phyloP scores from a whole-genome alignment of 805 yeast genomes.

The Candida sithepensis region DNA sequence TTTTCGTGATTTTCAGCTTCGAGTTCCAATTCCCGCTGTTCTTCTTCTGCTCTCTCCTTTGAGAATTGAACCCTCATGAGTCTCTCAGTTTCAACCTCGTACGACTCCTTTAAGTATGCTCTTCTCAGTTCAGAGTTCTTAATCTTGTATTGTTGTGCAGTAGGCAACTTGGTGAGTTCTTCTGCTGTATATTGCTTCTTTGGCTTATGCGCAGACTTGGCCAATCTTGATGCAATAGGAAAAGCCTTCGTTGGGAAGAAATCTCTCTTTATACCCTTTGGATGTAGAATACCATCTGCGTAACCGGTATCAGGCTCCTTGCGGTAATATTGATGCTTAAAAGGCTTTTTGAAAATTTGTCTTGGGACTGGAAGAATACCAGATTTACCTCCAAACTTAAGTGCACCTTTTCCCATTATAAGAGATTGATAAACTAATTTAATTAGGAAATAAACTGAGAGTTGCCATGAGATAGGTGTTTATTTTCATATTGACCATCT shows the following conservation, averaged over 20 bases:
- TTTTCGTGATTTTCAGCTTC: conserved; percentile 38
- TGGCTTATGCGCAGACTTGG: conserved; percentile 48
- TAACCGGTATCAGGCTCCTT: conserved; percentile 57
- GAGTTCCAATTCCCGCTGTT: conserved; percentile 23
- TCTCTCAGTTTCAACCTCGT: conserved; percentile 34
- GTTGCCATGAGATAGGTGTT: too few species aligned
- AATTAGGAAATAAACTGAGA: too few species aligned
- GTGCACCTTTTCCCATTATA: conserved; percentile 49
- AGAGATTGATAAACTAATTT: too few species aligned
- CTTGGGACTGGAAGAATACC: conserved; percentile 82
- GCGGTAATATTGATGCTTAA: conserved; percentile 47
- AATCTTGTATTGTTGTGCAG: conserved; percentile 41
- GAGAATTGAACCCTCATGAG: conserved; percentile 31
- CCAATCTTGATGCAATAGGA: conserved; percentile 59
- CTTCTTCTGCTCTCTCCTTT: conserved; percentile 22
- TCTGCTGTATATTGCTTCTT: conserved; percentile 26
- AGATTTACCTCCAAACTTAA: conserved; percentile 60
- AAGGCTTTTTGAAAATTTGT: conserved; percentile 67
- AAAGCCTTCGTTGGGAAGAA: conserved; percentile 50
- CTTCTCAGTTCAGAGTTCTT: conserved; percentile 67
- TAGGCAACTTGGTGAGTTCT: conserved; percentile 35
- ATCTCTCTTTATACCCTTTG: conserved; percentile 55
- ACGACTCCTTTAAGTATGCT: conserved; percentile 62
- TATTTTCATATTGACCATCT: background rate
- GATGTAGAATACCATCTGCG: conserved; percentile 69